phyloP scores from a whole-genome alignment of 805 yeast genomes.

The Monosporozyma yasuniensis region DNA sequence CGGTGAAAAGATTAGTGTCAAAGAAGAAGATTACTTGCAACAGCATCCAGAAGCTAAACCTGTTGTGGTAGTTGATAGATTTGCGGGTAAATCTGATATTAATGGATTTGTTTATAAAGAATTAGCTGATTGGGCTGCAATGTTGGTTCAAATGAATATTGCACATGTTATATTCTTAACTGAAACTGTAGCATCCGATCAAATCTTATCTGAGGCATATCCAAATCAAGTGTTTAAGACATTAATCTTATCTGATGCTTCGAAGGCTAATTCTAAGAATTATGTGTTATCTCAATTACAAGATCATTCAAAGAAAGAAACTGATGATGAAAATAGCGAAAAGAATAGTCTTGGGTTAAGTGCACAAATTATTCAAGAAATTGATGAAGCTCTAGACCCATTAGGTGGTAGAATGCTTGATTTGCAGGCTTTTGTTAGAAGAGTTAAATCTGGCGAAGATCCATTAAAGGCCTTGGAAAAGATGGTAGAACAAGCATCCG shows the following conservation, averaged over 20 bases:
- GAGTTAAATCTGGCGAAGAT: conserved; percentile 79
- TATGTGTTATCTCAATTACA: conserved; percentile 55
- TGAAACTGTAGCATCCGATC: conserved; percentile 72
- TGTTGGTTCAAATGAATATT: conserved; percentile 60
- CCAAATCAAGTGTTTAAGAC: conserved; percentile 84
- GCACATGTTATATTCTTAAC: conserved; percentile 90
- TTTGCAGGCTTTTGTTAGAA: conserved; percentile 79
- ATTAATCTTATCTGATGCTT: conserved; percentile 72
- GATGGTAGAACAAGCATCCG: conserved; percentile 77
- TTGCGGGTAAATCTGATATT: conserved; percentile 46
- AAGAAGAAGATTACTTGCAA: conserved; percentile 75
- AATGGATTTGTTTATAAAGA: conserved; percentile 62
- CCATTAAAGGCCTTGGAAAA: conserved; percentile 69
- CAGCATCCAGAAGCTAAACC: conserved; percentile 83
- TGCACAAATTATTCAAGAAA: conserved; percentile 18
- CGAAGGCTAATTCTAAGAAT: conserved; percentile 54
- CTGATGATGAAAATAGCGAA: conserved; percentile 23
- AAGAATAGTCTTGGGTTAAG: conserved; percentile 5
- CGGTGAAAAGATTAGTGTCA: conserved; percentile 32
- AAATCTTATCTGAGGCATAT: conserved; percentile 56
- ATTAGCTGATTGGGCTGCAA: conserved; percentile 84
- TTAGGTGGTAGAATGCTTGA: conserved; percentile 95
- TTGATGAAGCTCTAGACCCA: conserved; percentile 56
- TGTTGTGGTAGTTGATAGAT: conserved; percentile 74
- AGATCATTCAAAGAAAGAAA: conserved; percentile 23